Conservation (phyloP, 768 basidiomycete species). For the Tricholoma furcatifolium region DNA sequence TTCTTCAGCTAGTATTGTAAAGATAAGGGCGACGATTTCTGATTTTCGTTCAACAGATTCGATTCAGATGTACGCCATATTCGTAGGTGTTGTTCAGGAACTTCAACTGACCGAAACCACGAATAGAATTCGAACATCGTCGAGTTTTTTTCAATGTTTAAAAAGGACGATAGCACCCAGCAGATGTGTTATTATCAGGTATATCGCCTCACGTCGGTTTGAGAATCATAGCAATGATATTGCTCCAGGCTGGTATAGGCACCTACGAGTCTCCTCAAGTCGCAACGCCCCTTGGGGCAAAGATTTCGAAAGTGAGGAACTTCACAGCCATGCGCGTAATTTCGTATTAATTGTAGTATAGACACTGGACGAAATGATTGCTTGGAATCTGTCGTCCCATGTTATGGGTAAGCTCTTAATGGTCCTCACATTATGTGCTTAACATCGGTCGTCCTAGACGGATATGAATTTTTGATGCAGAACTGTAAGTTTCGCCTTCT, state of each 20-base stretch:
- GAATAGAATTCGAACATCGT: slow-evolving; percentile 40
- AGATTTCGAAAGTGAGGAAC: slow-evolving; percentile 23
- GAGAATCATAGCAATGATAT: background rate
- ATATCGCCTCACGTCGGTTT: background rate
- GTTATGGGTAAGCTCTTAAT: slow-evolving; percentile 40
- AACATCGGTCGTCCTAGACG: slow-evolving; percentile 28
- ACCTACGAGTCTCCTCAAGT: slow-evolving; percentile 54
- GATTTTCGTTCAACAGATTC: slow-evolving; percentile 13
- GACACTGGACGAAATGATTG: slow-evolving; percentile 42
- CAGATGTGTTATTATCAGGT: slow-evolving; percentile 47
- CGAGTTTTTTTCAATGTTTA: slow-evolving; percentile 34
- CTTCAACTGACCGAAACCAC: background rate
- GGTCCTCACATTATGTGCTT: background rate
- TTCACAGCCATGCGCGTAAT: too few relatives aligned
- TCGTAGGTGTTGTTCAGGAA: background rate
- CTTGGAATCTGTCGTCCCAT: slow-evolving; percentile 50
- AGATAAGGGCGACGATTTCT: too few relatives aligned
- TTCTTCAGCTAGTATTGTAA: too few relatives aligned
- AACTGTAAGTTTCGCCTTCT: slow-evolving; percentile 36
- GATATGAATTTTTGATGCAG: slow-evolving; percentile 61
- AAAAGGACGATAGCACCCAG: slow-evolving; percentile 31
- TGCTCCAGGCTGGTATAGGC: slow-evolving; percentile 49
- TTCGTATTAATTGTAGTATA: slow-evolving; percentile 8
- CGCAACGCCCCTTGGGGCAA: slow-evolving; percentile 45
- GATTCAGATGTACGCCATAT: slow-evolving; percentile 20